These are phyloP conservation scores for Tuber brumale DNA, from an alignment of 495 filamentous ascomycete species.

Conservation along the genomic window DNA sequence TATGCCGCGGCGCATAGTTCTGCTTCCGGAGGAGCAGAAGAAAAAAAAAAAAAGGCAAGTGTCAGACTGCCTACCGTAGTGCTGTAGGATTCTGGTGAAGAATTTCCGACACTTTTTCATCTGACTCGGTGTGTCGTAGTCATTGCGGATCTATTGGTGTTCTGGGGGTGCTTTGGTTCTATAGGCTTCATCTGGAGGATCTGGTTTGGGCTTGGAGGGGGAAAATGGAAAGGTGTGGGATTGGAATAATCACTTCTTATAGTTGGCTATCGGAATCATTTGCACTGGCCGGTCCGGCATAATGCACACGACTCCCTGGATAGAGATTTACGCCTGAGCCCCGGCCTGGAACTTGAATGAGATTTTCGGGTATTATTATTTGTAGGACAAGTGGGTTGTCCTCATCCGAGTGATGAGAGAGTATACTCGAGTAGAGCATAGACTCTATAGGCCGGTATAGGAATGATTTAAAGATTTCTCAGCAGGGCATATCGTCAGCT, in stretches of 20 bases:
- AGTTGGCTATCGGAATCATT: too few species aligned
- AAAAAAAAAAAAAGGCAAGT: not conserved
- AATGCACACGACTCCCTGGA: not conserved
- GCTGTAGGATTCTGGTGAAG: not conserved
- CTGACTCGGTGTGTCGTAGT: not conserved
- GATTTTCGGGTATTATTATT: not conserved
- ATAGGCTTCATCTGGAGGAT: not conserved
- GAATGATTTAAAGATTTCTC: not conserved
- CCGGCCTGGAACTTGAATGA: not conserved
- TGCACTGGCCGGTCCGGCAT: not conserved
- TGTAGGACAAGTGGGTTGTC: not conserved
- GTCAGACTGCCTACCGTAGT: not conserved
- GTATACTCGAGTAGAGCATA: too few species aligned
- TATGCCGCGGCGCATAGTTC: too few species aligned
- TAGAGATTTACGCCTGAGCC: not conserved
- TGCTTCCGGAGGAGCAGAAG: too few species aligned
- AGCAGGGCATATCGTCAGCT: not conserved
- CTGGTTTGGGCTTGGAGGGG: too few species aligned
- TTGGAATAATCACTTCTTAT: not conserved
- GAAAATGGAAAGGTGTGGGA: not conserved
- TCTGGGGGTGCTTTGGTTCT: not conserved
- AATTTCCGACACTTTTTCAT: not conserved
- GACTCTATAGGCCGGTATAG: not conserved
- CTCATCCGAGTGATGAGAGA: not conserved
- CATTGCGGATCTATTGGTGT: not conserved